These are phyloP conservation scores for Plasmodium coatneyi DNA, from an alignment of 169 alveolate species.

Conservation along the genomic window DNA sequence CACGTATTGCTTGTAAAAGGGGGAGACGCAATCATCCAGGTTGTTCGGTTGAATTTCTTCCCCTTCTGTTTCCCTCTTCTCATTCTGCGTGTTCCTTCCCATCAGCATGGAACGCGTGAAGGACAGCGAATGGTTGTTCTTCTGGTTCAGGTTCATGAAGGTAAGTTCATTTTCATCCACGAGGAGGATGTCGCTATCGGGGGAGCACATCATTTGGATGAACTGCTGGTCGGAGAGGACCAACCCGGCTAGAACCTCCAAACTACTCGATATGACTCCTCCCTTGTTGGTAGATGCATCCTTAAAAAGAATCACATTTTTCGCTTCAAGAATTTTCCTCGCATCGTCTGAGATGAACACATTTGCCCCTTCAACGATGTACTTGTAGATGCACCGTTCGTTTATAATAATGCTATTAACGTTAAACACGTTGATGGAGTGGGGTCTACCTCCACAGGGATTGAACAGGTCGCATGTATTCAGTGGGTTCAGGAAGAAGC, in stretches of 20 bases:
- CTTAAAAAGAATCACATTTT: slow-evolving; percentile 86
- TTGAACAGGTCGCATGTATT: slow-evolving; percentile 86
- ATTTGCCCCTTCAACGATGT: slow-evolving; percentile 90
- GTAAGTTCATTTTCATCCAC: slow-evolving; percentile 25
- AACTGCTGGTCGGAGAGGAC: slow-evolving; percentile 84
- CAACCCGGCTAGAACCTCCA: slow-evolving; percentile 89
- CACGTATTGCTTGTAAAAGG: slow-evolving; percentile 80
- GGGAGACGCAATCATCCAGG: slow-evolving; percentile 13
- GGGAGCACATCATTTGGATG: slow-evolving; percentile 71
- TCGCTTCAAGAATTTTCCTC: slow-evolving; percentile 82
- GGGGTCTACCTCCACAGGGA: slow-evolving; percentile 94
- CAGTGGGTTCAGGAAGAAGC: slow-evolving; percentile 79
- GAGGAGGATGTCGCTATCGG: slow-evolving; percentile 7
- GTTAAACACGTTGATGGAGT: slow-evolving; percentile 85
- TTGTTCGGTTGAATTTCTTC: background rate
- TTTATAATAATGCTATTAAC: slow-evolving; percentile 81
- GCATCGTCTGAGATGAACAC: slow-evolving; percentile 90
- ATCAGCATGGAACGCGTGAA: slow-evolving; percentile 7
- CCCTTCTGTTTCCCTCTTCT: background rate
- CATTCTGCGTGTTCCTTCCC: background rate
- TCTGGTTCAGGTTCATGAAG: slow-evolving; percentile 26
- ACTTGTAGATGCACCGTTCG: slow-evolving; percentile 82
- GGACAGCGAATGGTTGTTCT: slow-evolving; percentile 10
- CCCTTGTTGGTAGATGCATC: slow-evolving; percentile 91
- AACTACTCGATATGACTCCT: slow-evolving; percentile 90